phyloP scores from a whole-genome alignment of 2,329 filamentous ascomycete genomes.

The Xenoacremonium recifei region DNA sequence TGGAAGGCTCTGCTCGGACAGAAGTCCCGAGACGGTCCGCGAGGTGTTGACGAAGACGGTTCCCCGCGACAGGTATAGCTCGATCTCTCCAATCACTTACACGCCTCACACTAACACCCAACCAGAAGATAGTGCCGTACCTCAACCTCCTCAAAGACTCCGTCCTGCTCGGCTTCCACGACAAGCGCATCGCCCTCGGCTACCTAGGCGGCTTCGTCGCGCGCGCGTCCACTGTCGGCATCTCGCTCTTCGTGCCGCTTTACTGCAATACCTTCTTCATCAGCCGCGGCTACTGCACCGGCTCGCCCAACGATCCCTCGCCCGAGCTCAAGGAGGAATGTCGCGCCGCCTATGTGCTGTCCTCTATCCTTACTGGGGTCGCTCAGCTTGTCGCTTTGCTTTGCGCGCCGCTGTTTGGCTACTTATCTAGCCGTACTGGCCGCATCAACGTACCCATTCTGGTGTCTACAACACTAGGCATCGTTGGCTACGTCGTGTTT shows the following conservation, averaged over 20 bases:
- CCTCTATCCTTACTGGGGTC: slow-evolving; percentile 82
- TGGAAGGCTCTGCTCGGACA: slow-evolving; percentile 57
- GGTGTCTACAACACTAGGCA: slow-evolving; percentile 67
- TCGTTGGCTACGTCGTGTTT: slow-evolving; percentile 76
- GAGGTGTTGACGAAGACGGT: slow-evolving; percentile 15
- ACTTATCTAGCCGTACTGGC: slow-evolving; percentile 67
- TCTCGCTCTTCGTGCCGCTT: slow-evolving; percentile 91
- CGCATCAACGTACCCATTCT: slow-evolving; percentile 73
- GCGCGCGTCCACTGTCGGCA: slow-evolving; percentile 89
- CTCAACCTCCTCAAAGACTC: slow-evolving; percentile 60
- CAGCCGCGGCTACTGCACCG: slow-evolving; percentile 72
- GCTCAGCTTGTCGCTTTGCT: slow-evolving; percentile 85
- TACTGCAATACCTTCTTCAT: slow-evolving; percentile 92
- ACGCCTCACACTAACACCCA: too few relatives aligned
- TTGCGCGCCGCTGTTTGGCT: slow-evolving; percentile 84
- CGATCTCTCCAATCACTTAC: too few relatives aligned
- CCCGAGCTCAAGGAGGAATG: slow-evolving; percentile 83
- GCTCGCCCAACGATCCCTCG: slow-evolving; percentile 60
- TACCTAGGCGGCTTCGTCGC: slow-evolving; percentile 95
- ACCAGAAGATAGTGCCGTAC: slow-evolving; percentile 50
- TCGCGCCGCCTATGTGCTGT: slow-evolving; percentile 80
- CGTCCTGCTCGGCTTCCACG: slow-evolving; percentile 68
- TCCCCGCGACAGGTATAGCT: slow-evolving; percentile 27
- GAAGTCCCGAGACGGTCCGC: slow-evolving; percentile 17
- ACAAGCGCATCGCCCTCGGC: slow-evolving; percentile 77